These are phyloP conservation scores for Pseudozyma hubeiensis DNA, from an alignment of 1,284 basidiomycete species.

Conservation along the genomic window DNA sequence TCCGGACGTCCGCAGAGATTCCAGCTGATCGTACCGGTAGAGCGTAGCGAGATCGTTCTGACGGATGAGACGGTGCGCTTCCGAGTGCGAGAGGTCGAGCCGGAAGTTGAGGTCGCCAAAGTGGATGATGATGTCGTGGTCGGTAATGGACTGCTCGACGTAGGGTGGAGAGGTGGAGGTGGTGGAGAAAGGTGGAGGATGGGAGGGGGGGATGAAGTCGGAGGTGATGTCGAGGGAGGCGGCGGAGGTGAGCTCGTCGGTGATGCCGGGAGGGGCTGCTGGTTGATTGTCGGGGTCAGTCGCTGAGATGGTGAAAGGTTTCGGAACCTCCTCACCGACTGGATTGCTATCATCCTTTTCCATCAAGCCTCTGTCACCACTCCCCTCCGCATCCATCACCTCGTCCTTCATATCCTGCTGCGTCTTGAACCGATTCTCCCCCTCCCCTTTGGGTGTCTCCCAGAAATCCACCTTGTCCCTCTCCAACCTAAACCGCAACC, in stretches of 20 bases:
- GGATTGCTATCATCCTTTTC: background rate
- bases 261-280: conserved; percentile 1
- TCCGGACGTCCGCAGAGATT: conserved; percentile 23
- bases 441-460: conserved; percentile 79
- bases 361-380: background rate
- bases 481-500: conserved; percentile 33
- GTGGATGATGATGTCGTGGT: conserved; percentile 79
- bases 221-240: background rate
- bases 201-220: background rate
- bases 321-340: background rate
- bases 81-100: conserved; percentile 84
- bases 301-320: background rate
- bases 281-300: background rate
- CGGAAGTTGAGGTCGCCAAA: conserved; percentile 95
- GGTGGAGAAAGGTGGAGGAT: conserved; percentile 2
- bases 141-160: conserved; percentile 30
- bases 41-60: conserved; percentile 70
- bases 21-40: conserved; percentile 77
- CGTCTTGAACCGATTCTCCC: conserved; percentile 72
- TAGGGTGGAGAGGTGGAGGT: background rate
- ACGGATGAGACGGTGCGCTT: conserved; percentile 73
- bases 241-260: conserved; percentile 2
- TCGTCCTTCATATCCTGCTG: conserved; percentile 13
- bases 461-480: conserved; percentile 10
- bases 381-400: background rate